Evolutionary conservation across 257 asterid species (phyloP).

Genomic region (Coffea canephora): DNA sequence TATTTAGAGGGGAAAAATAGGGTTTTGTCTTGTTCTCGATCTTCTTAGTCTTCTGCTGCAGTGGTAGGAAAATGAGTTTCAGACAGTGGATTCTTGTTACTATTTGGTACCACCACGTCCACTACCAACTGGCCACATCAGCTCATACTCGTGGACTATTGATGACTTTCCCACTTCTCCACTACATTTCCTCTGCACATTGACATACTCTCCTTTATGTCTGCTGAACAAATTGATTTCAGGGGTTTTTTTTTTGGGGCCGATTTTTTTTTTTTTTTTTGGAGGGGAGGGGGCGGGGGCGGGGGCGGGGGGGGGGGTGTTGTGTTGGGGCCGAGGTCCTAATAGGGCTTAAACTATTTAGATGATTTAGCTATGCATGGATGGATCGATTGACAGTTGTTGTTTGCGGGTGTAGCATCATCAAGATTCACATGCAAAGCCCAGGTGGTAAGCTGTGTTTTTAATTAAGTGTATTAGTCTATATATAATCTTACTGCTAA

Average conservation of each 20-base stretch:
- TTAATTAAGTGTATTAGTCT: background rate
- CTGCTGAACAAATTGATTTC: background rate
- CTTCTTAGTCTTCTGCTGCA: background rate
- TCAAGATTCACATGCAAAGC: slow-evolving; percentile 53
- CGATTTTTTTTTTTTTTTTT: background rate
- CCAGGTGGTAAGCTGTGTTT: background rate
- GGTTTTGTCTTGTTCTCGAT: slow-evolving; percentile 10
- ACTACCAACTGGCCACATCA: slow-evolving; percentile 9
- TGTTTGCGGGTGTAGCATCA: slow-evolving; percentile 50
- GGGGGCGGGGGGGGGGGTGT: too few relatives aligned
- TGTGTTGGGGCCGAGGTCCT: background rate
- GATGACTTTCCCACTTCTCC: background rate
- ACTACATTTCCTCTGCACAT: background rate
- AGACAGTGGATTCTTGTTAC: slow-evolving; percentile 19
- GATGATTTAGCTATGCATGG: slow-evolving; percentile 6
- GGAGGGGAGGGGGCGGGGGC: background rate
- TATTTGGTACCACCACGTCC: slow-evolving; percentile 20
- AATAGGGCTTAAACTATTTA: background rate
- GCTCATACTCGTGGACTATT: slow-evolving; percentile 10
- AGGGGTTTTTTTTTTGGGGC: background rate
- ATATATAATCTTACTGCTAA: background rate
- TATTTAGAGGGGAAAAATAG: background rate
- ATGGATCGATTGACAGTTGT: slow-evolving; percentile 27
- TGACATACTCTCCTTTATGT: background rate
- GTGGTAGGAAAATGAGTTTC: background rate